Evolutionary conservation across 1,139 yeast genomes (phyloP), one percentile per base, ranked within the genome.

Genomic region (Saccharomyces uvarum): DNA sequence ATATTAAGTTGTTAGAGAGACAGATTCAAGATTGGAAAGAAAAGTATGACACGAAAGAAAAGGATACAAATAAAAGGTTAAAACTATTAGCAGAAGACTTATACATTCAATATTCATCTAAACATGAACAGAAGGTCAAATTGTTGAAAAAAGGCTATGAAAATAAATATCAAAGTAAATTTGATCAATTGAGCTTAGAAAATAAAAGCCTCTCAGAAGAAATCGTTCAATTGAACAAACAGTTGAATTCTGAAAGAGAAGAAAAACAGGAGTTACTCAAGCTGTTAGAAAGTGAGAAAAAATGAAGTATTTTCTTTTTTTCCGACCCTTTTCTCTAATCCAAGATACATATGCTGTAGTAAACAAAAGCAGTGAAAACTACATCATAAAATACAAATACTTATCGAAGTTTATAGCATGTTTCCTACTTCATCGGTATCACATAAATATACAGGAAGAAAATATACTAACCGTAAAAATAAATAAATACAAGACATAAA

Each of bases 81-180:
- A 81, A 81, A 57, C 77, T 78, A 59, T 71, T 85, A 47, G 84
- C 89, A 0, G 84, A 82, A 57, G 87, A 83, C 60, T 72, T 86
- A 13, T 86, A 85, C 63, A 74, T 77, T 26, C 88, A 84, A 63
- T 86, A 86, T 65, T 78, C 86, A 2, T 79, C 82, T 52, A 86
- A 86, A 64, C 93, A 86, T 64, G 86, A 81, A 61, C 77, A 78
- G 56, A 85, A 85, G 62, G 84, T 83, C 5, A 74, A 74, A 27
- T 76, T 79, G 32, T 68, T 82, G 59, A 80, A 79, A 63, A 75
- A 75, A 56, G 79, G 79, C 7, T 79, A 79, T 63, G 83, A 79
- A 61, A 68, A 71, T 48, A 80, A 78, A 60, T 78, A 77, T 73
- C 71, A 76, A 53, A 70, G 70, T 31, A 76, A 76, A 59, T 64